Evolutionary conservation across 2,329 filamentous ascomycete species (phyloP).

Genomic region (Fonsecaea nubica): DNA sequence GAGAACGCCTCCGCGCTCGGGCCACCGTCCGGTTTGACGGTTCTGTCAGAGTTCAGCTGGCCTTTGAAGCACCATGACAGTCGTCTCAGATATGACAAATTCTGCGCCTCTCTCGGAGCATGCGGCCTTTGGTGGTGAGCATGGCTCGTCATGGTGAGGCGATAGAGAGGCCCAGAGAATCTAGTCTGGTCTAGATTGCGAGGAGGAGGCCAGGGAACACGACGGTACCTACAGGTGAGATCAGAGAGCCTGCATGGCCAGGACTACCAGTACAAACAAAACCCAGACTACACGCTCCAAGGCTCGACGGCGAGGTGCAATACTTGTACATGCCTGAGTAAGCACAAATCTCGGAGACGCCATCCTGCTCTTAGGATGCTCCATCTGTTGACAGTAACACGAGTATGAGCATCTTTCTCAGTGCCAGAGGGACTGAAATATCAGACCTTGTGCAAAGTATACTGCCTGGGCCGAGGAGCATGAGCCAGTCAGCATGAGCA

Average conservation of each 20-base stretch:
- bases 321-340: background rate
- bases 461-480: conserved; percentile 5
- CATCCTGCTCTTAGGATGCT: background rate
- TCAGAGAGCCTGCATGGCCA: conserved; percentile 19
- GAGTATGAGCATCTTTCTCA: background rate
- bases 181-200: conserved; percentile 6
- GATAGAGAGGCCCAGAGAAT: background rate
- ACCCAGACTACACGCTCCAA: background rate
- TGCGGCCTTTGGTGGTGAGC: background rate
- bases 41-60: conserved; percentile 2
- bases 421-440: background rate
- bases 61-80: conserved; percentile 1
- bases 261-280: conserved; percentile 11
- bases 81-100: conserved; percentile 5
- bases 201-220: background rate
- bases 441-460: conserved; percentile 10
- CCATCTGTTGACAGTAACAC: background rate
- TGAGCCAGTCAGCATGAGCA: background rate
- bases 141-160: conserved; percentile 5
- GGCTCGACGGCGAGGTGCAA: background rate
- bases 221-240: conserved; percentile 1
- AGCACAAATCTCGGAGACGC: background rate
- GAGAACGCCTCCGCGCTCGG: conserved; percentile 1
- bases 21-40: background rate
- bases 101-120: background rate